Percentiles rank a stretch among this genome's conserved stretches.
These are phyloP conservation scores for Chaetothyriales sp. DNA, from an alignment of 2,329 filamentous ascomycete species.

Conservation along the genomic window DNA sequence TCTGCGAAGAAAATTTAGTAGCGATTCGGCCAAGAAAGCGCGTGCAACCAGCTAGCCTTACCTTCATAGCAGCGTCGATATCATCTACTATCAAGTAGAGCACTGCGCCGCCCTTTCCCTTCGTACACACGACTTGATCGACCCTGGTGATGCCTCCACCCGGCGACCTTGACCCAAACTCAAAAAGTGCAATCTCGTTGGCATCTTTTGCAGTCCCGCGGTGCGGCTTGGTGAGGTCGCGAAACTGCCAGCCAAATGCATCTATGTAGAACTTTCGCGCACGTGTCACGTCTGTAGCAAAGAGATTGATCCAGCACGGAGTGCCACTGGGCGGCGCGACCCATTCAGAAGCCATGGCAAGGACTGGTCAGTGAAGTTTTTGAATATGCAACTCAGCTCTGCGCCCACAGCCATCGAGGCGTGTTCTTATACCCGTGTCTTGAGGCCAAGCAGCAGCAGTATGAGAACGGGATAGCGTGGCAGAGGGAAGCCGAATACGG, in stretches of 20 bases:
- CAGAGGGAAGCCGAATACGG: too few species aligned
- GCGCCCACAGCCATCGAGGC: too few species aligned
- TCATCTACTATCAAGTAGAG: slow-evolving; percentile 18
- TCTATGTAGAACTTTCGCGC: slow-evolving; percentile 16
- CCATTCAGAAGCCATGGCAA: slow-evolving; percentile 8
- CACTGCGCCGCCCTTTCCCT: slow-evolving; percentile 6
- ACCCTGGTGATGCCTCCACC: slow-evolving; percentile 15
- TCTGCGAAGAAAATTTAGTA: slow-evolving; percentile 1
- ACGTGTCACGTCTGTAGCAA: slow-evolving; percentile 14
- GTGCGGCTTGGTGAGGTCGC: neutral
- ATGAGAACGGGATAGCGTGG: too few species aligned
- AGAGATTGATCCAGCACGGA: slow-evolving; percentile 18
- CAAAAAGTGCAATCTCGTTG: slow-evolving; percentile 13
- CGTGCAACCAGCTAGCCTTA: slow-evolving; percentile 2
- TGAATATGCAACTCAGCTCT: neutral
- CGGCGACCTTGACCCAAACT: slow-evolving; percentile 8
- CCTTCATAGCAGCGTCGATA: slow-evolving; percentile 10
- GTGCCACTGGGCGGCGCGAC: slow-evolving; percentile 14
- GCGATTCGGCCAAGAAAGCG: neutral
- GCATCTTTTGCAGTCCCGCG: slow-evolving; percentile 3
- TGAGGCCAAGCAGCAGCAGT: too few species aligned
- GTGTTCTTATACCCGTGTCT: too few species aligned
- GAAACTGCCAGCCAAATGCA: slow-evolving; percentile 18
- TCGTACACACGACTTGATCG: slow-evolving; percentile 4
- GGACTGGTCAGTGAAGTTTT: neutral